These are phyloP conservation scores for Ophiostoma ulmi DNA, from an alignment of 2,329 filamentous ascomycete genomes.

Conservation along the genomic window DNA sequence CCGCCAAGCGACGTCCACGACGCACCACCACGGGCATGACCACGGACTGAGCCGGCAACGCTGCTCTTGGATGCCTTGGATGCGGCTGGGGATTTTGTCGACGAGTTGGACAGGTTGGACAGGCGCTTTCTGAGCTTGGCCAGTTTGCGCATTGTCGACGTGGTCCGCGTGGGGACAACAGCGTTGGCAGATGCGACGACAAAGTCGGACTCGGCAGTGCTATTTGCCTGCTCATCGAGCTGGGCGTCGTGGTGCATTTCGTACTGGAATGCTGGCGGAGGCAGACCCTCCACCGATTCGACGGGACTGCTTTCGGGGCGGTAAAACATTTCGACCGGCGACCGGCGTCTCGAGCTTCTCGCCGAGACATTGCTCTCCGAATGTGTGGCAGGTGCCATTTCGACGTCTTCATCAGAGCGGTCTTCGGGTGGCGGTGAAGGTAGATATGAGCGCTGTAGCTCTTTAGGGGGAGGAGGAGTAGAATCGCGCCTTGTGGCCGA, in stretches of 20 bases:
- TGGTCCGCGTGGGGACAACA: conserved; percentile 18
- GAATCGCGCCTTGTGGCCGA: conserved; percentile 47
- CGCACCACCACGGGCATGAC: conserved; percentile 31
- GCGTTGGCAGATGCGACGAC: conserved; percentile 21
- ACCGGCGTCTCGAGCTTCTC: conserved; percentile 20
- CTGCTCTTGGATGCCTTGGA: conserved; percentile 39
- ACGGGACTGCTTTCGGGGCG: conserved; percentile 45
- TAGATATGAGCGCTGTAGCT: not conserved
- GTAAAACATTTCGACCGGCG: conserved; percentile 39
- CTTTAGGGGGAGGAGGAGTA: conserved; percentile 1
- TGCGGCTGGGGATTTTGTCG: conserved; percentile 30
- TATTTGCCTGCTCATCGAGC: conserved; percentile 1
- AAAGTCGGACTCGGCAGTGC: not conserved
- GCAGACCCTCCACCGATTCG: not conserved
- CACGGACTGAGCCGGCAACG: conserved; percentile 42
- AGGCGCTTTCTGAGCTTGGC: conserved; percentile 29
- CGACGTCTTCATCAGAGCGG: not conserved
- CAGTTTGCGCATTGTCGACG: conserved; percentile 23
- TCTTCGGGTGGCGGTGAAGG: conserved; percentile 18
- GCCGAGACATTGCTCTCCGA: conserved; percentile 2
- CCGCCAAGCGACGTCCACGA: conserved; percentile 57
- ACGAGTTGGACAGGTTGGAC: conserved; percentile 41
- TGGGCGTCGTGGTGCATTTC: not conserved
- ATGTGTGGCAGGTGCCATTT: not conserved
- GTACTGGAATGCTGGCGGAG: not conserved